Evolutionary conservation across 148 eudicot species (phyloP), one percentile per base, ranked within the genome.

Genomic region (Rhododendron vialii): DNA sequence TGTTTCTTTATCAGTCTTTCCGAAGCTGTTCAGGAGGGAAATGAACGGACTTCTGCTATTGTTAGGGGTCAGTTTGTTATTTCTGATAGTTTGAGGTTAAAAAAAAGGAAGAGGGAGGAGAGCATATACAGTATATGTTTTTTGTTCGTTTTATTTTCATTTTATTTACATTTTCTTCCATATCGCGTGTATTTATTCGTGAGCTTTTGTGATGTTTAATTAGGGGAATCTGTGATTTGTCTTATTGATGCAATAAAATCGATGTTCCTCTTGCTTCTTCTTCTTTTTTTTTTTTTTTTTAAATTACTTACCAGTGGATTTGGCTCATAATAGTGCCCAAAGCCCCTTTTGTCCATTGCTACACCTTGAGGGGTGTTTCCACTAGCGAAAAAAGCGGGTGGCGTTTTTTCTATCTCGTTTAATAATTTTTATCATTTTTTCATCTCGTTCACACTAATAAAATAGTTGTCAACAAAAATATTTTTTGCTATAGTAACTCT

Each of bases 11-110:
- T 28, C 76, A 22, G 83, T 55, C 28, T 84, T 85, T 74, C 43
- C 84, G 36, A 84, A 57, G 28, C 55, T 89, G 47, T 88, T 87
- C 69, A 82, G 86, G 43, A 63, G 91, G 86, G 86, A 84, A 73
- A 53, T 88, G 30, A 63, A 71, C 80, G 90, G 87, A 17, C 1
- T 86, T 71, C 61, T 90, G 26, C n/a, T 91, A 82, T 26, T 91
- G 61, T 57, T 82, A 80, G 89, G 87, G 80, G 30, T 82, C 55
- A 50, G 36, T 80, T 86, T 81, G 65, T 35, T 80, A 38, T 78
- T 59, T 85, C 50, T 85, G 59, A 77, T 28, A 35, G 8, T 1
- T 35, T 51, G 43, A 81, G 65, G 65, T 8, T 2, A 14, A 18
- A 30, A 18, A 71, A 12, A 8, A 71, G 20, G 1, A 30, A n/a